phyloP scores from a whole-genome alignment of 352 stramenopile species.

The Phytophthora nicotianae region DNA sequence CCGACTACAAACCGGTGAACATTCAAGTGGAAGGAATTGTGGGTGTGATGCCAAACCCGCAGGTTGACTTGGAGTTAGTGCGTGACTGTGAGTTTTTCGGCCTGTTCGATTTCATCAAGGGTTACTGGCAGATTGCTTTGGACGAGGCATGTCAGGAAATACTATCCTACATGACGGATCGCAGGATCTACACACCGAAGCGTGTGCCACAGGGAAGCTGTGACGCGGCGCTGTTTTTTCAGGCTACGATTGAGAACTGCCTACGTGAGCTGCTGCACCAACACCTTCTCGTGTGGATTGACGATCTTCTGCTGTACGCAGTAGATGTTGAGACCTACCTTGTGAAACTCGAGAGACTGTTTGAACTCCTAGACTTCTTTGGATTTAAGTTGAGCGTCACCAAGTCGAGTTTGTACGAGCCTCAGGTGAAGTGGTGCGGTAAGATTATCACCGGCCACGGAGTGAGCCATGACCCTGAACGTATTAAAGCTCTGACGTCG shows the following conservation, averaged over 20 bases:
- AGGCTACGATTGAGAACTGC: not conserved
- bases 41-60: too few species aligned
- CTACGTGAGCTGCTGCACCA: too few species aligned
- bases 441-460: constrained; percentile 11
- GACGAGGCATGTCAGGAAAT: too few species aligned
- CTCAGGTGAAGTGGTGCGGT: constrained; percentile 26
- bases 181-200: too few species aligned
- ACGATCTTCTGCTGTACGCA: constrained; percentile 8
- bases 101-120: too few species aligned
- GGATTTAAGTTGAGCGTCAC: constrained; percentile 30
- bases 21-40: too few species aligned
- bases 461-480: constrained; percentile 4
- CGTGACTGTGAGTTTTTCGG: too few species aligned
- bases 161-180: too few species aligned
- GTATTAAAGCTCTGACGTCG: not conserved
- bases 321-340: constrained; percentile 18
- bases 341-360: constrained; percentile 23
- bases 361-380: constrained; percentile 23
- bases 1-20: too few species aligned
- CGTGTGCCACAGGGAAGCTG: too few species aligned
- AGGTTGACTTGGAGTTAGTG: too few species aligned
- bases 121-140: too few species aligned
- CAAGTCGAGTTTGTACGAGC: constrained; percentile 32
- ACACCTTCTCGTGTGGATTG: constrained; percentile 11
- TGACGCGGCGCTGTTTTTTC: not conserved